phyloP scores from a whole-genome alignment of 2,329 filamentous ascomycete species.

The Trichoderma sp. region DNA sequence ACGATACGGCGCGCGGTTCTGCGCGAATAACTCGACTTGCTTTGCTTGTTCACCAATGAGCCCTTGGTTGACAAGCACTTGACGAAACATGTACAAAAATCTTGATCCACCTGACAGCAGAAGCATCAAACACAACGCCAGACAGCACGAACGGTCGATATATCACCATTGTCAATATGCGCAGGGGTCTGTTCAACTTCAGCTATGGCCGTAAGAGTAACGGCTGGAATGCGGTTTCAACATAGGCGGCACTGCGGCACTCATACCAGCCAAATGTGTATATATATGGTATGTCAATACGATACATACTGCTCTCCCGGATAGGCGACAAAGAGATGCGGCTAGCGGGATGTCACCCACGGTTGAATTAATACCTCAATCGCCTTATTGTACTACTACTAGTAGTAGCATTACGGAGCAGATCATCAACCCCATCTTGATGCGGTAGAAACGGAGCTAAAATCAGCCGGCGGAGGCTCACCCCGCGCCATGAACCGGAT shows the following conservation, averaged over 20 bases:
- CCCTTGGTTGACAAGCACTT: background rate
- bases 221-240: background rate
- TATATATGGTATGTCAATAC: background rate
- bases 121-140: background rate
- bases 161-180: background rate
- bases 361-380: background rate
- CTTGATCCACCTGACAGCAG: background rate
- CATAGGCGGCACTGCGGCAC: background rate
- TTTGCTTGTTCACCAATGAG: background rate
- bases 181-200: background rate
- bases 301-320: background rate
- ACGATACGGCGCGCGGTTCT: background rate
- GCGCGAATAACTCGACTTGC: background rate
- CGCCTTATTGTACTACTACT: background rate
- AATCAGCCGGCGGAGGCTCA: background rate
- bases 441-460: background rate
- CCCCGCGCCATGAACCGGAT: constrained; percentile 10
- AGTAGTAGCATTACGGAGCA: background rate
- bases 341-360: constrained; percentile 18
- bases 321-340: constrained; percentile 9
- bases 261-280: background rate
- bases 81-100: background rate
- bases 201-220: background rate
- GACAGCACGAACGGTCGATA: background rate
- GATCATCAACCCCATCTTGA: constrained; percentile 1